phyloP scores from a whole-genome alignment of 345 rosid species.

The Geranium brycei region DNA sequence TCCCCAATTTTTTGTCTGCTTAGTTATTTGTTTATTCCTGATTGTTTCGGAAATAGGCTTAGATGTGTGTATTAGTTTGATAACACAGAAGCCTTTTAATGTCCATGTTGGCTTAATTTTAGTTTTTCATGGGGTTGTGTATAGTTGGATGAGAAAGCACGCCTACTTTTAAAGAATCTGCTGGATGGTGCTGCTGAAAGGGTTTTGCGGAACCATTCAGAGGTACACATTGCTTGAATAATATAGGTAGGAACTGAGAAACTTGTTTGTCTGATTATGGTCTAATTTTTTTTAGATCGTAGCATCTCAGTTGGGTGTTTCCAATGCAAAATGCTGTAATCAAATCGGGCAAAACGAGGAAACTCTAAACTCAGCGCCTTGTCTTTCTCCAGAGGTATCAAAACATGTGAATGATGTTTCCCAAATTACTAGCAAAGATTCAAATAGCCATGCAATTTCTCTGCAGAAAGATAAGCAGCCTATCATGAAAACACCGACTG shows the following conservation, averaged over 20 bases:
- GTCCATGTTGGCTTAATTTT: too few species aligned
- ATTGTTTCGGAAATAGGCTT: not conserved
- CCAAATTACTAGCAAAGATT: too few species aligned
- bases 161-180: constrained; percentile 29
- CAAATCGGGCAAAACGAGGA: not conserved
- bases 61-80: too few species aligned
- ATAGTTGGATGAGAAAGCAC: constrained; percentile 35
- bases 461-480: too few species aligned
- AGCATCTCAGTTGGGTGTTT: not conserved
- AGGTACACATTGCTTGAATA: constrained; percentile 13
- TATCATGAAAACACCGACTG: too few species aligned
- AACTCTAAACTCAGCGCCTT: not conserved
- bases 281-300: not conserved
- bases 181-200: constrained; percentile 34
- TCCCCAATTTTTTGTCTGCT: not conserved
- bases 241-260: too few species aligned
- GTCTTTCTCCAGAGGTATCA: not conserved
- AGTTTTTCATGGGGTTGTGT: not conserved
- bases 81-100: too few species aligned
- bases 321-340: not conserved
- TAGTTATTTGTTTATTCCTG: not conserved
- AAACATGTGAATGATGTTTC: not conserved
- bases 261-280: too few species aligned
- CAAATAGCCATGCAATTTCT: not conserved
- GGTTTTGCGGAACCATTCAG: constrained; percentile 21